Conservation (phyloP, 2,329 filamentous ascomycete genomes). For the Leptographium galeiforme region DNA sequence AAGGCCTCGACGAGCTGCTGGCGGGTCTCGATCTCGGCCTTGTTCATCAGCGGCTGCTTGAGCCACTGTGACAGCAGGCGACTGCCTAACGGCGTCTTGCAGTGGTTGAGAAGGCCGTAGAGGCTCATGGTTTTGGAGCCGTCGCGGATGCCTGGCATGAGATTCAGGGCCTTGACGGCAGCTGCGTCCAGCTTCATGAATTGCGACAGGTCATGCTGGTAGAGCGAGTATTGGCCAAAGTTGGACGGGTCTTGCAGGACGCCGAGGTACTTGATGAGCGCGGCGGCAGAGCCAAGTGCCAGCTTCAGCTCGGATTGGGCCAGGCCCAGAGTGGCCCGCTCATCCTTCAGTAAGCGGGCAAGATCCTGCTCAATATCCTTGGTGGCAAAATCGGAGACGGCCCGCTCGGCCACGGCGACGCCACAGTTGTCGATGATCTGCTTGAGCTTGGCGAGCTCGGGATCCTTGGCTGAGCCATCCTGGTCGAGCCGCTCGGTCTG, state of each 20-base stretch:
- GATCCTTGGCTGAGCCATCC: conserved; percentile 57
- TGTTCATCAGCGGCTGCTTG: conserved; percentile 92
- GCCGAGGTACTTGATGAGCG: conserved; percentile 86
- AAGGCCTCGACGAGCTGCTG: conserved; percentile 95
- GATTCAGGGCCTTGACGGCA: conserved; percentile 81
- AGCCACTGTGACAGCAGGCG: conserved; percentile 88
- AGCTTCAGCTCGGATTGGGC: conserved; percentile 88
- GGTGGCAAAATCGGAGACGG: conserved; percentile 63
- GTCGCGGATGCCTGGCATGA: conserved; percentile 92
- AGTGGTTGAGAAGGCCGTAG: conserved; percentile 88
- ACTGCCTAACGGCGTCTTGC: conserved; percentile 90
- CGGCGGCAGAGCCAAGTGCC: conserved; percentile 88
- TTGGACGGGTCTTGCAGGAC: conserved; percentile 85
- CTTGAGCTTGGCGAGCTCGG: conserved; percentile 74
- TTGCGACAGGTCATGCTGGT: conserved; percentile 91
- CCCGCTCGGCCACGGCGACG: conserved; percentile 73
- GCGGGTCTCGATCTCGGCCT: conserved; percentile 69
- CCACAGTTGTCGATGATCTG: conserved; percentile 88
- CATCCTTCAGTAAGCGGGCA: conserved; percentile 73
- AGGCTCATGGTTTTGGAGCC: conserved; percentile 97
- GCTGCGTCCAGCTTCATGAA: conserved; percentile 98
- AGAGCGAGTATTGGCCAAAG: conserved; percentile 93
- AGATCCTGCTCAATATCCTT: conserved; percentile 95
- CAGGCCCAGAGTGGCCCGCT: conserved; percentile 60
- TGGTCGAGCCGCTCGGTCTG: conserved; percentile 55